Percentiles rank a stretch among this genome's conserved stretches.
These are phyloP conservation scores for Umbelopsis ramanniana DNA, from an alignment of 192 early-diverging fungal species.

Conservation along the genomic window DNA sequence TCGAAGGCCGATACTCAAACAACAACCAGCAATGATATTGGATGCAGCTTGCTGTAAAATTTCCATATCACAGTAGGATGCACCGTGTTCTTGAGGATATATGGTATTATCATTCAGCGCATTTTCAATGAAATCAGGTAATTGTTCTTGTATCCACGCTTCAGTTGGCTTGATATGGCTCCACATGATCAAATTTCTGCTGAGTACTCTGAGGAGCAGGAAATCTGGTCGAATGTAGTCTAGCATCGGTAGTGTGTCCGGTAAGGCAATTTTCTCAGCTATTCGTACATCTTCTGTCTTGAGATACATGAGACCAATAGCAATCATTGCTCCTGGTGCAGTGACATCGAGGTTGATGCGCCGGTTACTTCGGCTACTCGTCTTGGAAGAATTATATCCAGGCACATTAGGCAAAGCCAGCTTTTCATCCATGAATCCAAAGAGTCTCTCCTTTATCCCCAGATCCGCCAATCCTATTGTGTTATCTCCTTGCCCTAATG, in stretches of 20 bases:
- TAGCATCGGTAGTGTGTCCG: conserved; percentile 58
- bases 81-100: conserved; percentile 13
- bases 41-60: conserved; percentile 64
- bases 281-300: conserved; percentile 73
- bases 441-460: conserved; percentile 59
- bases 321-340: conserved; percentile 72
- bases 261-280: conserved; percentile 68
- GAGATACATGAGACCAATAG: conserved; percentile 83
- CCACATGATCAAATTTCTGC: conserved; percentile 80
- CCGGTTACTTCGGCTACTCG: conserved; percentile 44
- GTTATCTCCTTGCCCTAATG: conserved; percentile 65
- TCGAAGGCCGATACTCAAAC: conserved; percentile 68
- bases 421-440: conserved; percentile 43
- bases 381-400: conserved; percentile 64
- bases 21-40: conserved; percentile 68
- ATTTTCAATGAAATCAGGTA: conserved; percentile 63
- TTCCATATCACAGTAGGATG: conserved; percentile 41
- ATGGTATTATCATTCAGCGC: conserved; percentile 22
- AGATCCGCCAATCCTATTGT: conserved; percentile 57
- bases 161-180: conserved; percentile 56
- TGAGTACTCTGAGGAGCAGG: conserved; percentile 69
- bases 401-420: conserved; percentile 58
- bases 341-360: conserved; percentile 53
- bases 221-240: conserved; percentile 76
- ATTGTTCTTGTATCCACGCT: conserved; percentile 67